These are phyloP conservation scores for Chrysoporthe austroafricana DNA, from an alignment of 2,329 filamentous ascomycete genomes.

Conservation along the genomic window DNA sequence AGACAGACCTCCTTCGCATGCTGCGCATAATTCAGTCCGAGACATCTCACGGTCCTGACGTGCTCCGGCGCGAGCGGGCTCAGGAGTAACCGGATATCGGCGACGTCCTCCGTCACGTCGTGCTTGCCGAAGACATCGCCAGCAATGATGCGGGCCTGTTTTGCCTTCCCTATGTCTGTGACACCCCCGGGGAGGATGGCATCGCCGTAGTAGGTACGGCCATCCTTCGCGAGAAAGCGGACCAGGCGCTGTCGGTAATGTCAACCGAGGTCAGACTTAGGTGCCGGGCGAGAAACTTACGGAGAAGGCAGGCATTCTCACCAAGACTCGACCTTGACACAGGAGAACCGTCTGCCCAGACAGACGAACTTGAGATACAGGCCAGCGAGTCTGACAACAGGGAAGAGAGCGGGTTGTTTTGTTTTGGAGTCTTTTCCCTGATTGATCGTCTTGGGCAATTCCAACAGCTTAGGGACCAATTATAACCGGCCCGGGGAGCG, in stretches of 20 bases:
- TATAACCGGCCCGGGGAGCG: not conserved
- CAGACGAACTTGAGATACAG: not conserved
- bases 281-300: slow-evolving; percentile 19
- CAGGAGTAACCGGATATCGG: slow-evolving; percentile 60
- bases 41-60: slow-evolving; percentile 68
- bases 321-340: not conserved
- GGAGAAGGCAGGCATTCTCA: slow-evolving; percentile 33
- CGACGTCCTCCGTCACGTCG: slow-evolving; percentile 64
- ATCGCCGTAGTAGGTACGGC: slow-evolving; percentile 73
- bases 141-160: slow-evolving; percentile 63
- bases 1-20: slow-evolving; percentile 67
- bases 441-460: not conserved
- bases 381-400: not conserved
- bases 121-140: slow-evolving; percentile 70
- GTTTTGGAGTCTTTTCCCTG: not conserved
- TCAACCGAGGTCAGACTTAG: not conserved
- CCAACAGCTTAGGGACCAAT: not conserved
- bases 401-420: not conserved
- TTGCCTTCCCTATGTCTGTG: slow-evolving; percentile 63
- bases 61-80: slow-evolving; percentile 66
- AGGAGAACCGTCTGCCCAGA: not conserved
- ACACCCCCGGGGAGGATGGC: slow-evolving; percentile 67
- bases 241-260: slow-evolving; percentile 63
- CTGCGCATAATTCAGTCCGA: slow-evolving; percentile 73
- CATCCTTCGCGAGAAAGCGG: slow-evolving; percentile 73